Base-by-base conservation (phyloP, 768 basidiomycete species). In the Tulasnella calospora region DNA sequence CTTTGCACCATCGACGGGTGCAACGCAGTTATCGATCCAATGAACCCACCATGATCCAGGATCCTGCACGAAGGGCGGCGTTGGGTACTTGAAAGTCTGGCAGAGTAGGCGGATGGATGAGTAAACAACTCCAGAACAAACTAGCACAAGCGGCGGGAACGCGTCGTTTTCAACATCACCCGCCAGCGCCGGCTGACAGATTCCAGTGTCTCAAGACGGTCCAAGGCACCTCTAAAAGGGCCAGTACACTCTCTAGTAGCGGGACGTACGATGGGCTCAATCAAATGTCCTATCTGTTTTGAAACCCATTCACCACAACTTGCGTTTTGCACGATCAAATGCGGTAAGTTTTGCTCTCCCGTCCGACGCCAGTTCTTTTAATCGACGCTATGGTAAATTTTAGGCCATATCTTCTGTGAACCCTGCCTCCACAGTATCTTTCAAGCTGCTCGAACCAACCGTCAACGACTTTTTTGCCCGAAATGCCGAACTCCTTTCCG, bases 281-380 rank as follows among this genome's bases (percentile, higher is more conserved):
- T 67, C 61, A 67, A 67, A 67, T 67, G 61, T 15, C 61, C 61
- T n/a, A 33, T 67, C 61, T 67, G 61, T 33, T 67, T 67, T 67
- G 61, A 67, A 67, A 67, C 21, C 27, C 61, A 67, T 33, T 67
- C 61, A 15, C 33, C 61, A 33, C n/a, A 67, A 67, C n/a, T 67
- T 33, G 21, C 23, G 15, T 67, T 67, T 67, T 67, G 61, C 61
- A 67, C 61, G 61, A 67, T 67, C 27, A 67, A 67, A 67, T 67
- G 61, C 33, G 61, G 61, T 67, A 33, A 3, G 61, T 27, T 27
- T 67, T 15, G 61, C 30, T 15, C n/a, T 27, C n/a, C 51, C 33
- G 33, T 4, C 33, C 61, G 5, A 51, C 47, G 15, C 21, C 23
- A 5, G 23, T 51, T 23, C 4, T 51, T 21, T 10, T 23, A 23